Conservation (phyloP, 2,329 filamentous ascomycete genomes). For the Xylariaceae sp. region DNA sequence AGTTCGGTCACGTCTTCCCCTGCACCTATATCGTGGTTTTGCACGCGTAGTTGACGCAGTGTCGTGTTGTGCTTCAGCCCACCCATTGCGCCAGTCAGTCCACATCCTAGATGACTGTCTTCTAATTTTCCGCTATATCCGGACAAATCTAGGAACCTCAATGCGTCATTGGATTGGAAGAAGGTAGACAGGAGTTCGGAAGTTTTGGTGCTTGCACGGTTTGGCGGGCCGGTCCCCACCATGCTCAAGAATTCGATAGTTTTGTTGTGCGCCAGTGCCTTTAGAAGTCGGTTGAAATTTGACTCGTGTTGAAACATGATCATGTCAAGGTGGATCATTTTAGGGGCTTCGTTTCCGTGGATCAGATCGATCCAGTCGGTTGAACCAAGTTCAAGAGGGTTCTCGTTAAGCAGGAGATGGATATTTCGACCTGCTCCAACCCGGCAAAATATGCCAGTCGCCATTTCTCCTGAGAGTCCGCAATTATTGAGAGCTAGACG, state of each 20-base stretch:
- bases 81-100: constrained; percentile 53
- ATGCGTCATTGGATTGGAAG: constrained; percentile 53
- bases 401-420: constrained; percentile 53
- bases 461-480: constrained; percentile 52
- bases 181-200: constrained; percentile 53
- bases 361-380: constrained; percentile 54
- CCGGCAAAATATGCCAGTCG: constrained; percentile 53
- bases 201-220: constrained; percentile 49
- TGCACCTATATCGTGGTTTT: constrained; percentile 59
- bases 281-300: constrained; percentile 55
- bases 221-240: constrained; percentile 55
- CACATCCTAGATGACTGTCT: constrained; percentile 57
- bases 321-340: constrained; percentile 57
- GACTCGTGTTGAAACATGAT: constrained; percentile 57
- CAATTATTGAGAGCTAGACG: constrained; percentile 55
- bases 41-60: constrained; percentile 55
- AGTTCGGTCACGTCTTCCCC: constrained; percentile 43
- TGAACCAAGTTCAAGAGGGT: constrained; percentile 56
- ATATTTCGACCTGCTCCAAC: constrained; percentile 53
- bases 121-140: constrained; percentile 61
- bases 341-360: constrained; percentile 50
- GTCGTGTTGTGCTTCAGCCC: constrained; percentile 49
- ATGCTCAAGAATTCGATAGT: constrained; percentile 57
- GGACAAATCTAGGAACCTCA: constrained; percentile 59
- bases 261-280: constrained; percentile 52